phyloP scores from a whole-genome alignment of 192 early-diverging fungal species.

The Backusella psychrophila region DNA sequence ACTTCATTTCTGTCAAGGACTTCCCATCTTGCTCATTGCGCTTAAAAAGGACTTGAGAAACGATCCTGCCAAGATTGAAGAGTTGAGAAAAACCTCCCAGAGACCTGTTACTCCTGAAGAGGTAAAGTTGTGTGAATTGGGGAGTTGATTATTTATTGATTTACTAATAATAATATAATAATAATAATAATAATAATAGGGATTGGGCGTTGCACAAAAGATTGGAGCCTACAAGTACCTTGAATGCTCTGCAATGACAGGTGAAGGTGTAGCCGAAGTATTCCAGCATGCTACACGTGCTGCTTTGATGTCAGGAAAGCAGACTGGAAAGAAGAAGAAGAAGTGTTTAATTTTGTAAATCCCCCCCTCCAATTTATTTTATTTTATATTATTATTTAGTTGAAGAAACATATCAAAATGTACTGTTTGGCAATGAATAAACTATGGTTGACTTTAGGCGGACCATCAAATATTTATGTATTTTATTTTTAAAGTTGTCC shows the following conservation, averaged over 20 bases:
- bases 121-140: conserved; percentile 29
- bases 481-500: conserved; percentile 19
- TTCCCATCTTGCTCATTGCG: conserved; percentile 83
- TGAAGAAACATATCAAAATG: too few relatives aligned
- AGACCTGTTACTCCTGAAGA: conserved; percentile 72
- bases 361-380: background rate
- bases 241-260: conserved; percentile 80
- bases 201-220: conserved; percentile 60
- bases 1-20: conserved; percentile 76
- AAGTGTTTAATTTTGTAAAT: conserved; percentile 26
- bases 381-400: background rate
- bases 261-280: conserved; percentile 77
- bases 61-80: conserved; percentile 73
- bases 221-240: conserved; percentile 81
- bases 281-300: conserved; percentile 75
- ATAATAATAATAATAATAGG: conserved; percentile 33
- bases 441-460: too few relatives aligned
- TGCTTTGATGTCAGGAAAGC: conserved; percentile 8
- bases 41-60: conserved; percentile 88
- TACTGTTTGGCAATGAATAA: background rate
- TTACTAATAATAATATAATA: too few relatives aligned
- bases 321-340: conserved; percentile 17
- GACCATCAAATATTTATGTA: background rate
- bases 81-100: conserved; percentile 69
- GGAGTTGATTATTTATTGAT: background rate